Percentiles rank a stretch among this genome's conserved stretches.
Conservation (phyloP, 2,329 filamentous ascomycete genomes). For the Rutstroemia sp. region DNA sequence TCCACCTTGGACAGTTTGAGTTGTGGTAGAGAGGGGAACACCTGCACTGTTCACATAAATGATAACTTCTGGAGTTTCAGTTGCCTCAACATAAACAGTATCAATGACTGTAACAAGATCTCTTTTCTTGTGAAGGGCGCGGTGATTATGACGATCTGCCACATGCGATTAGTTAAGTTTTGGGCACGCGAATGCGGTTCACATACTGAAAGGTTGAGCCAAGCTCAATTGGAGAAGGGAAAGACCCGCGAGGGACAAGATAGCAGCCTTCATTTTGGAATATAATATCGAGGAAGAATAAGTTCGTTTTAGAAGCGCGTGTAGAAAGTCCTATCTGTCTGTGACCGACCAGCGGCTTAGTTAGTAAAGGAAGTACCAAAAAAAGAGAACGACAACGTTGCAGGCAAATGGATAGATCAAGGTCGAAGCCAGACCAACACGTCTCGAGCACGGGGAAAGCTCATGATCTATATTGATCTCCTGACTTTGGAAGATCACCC, state of each 20-base stretch:
- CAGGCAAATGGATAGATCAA: background rate
- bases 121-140: constrained; percentile 24
- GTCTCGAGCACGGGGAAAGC: background rate
- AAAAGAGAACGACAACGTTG: background rate
- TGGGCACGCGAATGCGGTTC: background rate
- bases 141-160: constrained; percentile 21
- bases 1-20: background rate
- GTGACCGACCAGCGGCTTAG: constrained; percentile 4
- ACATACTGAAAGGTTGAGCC: constrained; percentile 33
- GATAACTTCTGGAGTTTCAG: constrained; percentile 39
- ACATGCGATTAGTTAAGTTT: background rate
- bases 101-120: constrained; percentile 30
- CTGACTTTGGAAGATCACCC: background rate
- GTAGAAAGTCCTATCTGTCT: background rate
- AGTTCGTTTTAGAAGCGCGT: background rate
- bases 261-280: constrained; percentile 38
- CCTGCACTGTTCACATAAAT: constrained; percentile 55
- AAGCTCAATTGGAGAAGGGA: constrained; percentile 35
- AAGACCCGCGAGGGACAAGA: constrained; percentile 32
- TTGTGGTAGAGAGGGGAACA: constrained; percentile 28
- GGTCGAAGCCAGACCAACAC: no score
- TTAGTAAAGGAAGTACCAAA: background rate
- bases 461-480: background rate
- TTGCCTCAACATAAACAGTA: constrained; percentile 32
- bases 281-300: background rate